phyloP scores from a whole-genome alignment of 345 rosid species.

The Reutealis trisperma region DNA sequence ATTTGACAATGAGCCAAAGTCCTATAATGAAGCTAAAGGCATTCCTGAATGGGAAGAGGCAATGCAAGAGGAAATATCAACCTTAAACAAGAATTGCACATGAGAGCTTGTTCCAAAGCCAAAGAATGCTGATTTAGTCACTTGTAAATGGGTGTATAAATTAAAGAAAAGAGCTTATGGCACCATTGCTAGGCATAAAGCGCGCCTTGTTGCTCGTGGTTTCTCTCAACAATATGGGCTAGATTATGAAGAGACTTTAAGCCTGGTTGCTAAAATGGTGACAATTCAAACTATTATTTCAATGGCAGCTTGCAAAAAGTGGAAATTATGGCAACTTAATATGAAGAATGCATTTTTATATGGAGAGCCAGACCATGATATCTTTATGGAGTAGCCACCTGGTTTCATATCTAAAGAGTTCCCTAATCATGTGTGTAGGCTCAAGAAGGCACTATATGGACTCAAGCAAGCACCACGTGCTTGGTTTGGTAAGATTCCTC shows the following conservation, averaged over 20 bases:
- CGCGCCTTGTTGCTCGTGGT: not conserved
- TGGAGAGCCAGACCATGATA: no score
- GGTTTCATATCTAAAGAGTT: no score
- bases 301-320: not conserved
- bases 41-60: no score
- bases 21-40: no score
- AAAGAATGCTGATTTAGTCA: not conserved
- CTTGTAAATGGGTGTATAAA: slow-evolving; percentile 4
- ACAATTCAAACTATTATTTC: not conserved
- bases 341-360: no score
- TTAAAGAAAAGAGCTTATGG: not conserved
- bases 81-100: not conserved
- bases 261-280: not conserved
- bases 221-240: not conserved
- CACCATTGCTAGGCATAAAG: not conserved
- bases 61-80: no score
- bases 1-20: not conserved
- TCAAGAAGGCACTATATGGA: no score
- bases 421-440: no score
- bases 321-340: not conserved
- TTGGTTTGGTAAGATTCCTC: no score
- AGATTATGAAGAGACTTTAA: not conserved
- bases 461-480: no score
- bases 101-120: slow-evolving; percentile 3
- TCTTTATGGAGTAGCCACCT: no score